These are phyloP conservation scores for Capronia americana DNA, from an alignment of 2,329 filamentous ascomycete genomes.

Conservation along the genomic window DNA sequence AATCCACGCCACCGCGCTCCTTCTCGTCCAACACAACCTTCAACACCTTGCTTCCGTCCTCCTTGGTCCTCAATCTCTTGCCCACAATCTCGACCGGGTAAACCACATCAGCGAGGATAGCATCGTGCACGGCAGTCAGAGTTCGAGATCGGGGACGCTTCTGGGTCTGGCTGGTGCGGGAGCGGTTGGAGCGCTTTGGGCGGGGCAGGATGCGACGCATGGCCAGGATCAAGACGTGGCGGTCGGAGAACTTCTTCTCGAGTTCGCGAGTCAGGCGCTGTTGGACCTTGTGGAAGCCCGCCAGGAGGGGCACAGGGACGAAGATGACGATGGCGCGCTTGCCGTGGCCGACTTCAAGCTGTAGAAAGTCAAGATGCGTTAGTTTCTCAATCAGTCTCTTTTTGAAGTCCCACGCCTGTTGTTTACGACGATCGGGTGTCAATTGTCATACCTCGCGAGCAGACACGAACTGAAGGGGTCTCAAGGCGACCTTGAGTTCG, in stretches of 20 bases:
- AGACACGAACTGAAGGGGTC: conserved; percentile 98
- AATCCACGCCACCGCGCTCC: conserved; percentile 99
- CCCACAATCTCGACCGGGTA: conserved; percentile 99
- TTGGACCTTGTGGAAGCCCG: conserved; percentile 99
- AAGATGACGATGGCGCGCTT: conserved; percentile 99
- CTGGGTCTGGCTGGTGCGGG: conserved; percentile 95
- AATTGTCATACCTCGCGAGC: conserved; percentile 84
- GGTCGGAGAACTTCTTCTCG: conserved; percentile 99
- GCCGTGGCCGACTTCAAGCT: conserved; percentile 99
- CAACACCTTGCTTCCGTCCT: conserved; percentile 97
- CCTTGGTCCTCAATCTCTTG: conserved; percentile 98
- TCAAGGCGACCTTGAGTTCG: conserved; percentile 94
- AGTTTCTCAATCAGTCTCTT: conserved; percentile 23
- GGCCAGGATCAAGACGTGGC: conserved; percentile 98
- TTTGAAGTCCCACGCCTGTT: neutral
- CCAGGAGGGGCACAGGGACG: conserved; percentile 98
- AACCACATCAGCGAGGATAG: conserved; percentile 96
- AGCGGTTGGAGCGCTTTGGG: conserved; percentile 97
- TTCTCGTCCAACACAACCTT: conserved; percentile 99
- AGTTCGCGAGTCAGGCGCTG: conserved; percentile 99
- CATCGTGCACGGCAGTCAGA: conserved; percentile 97
- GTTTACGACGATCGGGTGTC: neutral
- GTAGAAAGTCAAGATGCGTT: conserved; percentile 46
- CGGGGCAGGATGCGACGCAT: conserved; percentile 98
- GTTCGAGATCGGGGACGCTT: conserved; percentile 98